Evolutionary conservation across 352 stramenopile genomes (phyloP).

Genomic region (Phytophthora syringae): DNA sequence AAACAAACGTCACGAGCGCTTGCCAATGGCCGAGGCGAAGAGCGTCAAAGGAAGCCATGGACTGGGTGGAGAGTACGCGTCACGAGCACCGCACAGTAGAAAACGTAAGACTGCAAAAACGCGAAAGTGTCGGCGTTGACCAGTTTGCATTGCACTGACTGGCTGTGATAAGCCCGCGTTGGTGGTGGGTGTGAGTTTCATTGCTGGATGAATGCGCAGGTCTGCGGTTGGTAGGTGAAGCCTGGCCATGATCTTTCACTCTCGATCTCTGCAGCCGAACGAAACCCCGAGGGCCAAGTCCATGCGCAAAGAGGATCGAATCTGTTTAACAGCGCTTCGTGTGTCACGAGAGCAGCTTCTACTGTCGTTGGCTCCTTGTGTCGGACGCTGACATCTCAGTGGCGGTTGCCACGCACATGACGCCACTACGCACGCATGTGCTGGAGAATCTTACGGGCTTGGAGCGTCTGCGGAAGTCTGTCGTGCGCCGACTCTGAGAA

Average conservation of each 20-base stretch:
- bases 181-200: constrained; percentile 1
- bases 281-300: not conserved
- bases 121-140: constrained; percentile 19
- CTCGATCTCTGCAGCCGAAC: constrained; percentile 1
- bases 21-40: constrained; percentile 13
- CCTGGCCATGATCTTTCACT: constrained; percentile 1
- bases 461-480: constrained; percentile 15
- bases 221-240: constrained; percentile 8
- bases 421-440: not conserved
- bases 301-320: not conserved
- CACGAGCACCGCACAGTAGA: constrained; percentile 15
- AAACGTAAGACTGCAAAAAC: constrained; percentile 22
- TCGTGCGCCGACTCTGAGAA: constrained; percentile 25
- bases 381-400: not conserved
- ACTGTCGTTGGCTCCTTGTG: not conserved
- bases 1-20: constrained; percentile 19
- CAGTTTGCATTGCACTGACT: constrained; percentile 3
- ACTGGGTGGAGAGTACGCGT: constrained; percentile 29
- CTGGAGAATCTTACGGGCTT: not conserved
- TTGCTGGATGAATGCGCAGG: not conserved
- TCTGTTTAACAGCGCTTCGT: constrained; percentile 20
- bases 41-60: not conserved
- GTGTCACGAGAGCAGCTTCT: not conserved
- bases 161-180: constrained; percentile 1
- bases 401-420: constrained; percentile 3